Percentiles rank a stretch among this genome's conserved stretches.
These are phyloP conservation scores for Hymenotorrendiella dingleyae DNA, from an alignment of 2,329 filamentous ascomycete species.

Conservation along the genomic window DNA sequence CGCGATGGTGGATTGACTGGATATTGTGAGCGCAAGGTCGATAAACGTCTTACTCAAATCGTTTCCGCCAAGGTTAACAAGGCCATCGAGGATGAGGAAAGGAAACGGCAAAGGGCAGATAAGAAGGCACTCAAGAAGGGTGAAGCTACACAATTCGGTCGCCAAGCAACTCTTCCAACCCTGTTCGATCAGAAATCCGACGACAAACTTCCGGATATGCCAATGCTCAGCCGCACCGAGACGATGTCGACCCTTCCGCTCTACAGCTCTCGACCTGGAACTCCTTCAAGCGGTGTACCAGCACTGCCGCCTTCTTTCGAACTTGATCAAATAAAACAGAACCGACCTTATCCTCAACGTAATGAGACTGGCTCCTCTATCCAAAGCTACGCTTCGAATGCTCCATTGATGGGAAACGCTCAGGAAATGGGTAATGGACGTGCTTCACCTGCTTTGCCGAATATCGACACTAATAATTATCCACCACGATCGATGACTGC, in stretches of 20 bases:
- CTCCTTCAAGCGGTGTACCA: constrained; percentile 36
- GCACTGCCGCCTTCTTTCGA: constrained; percentile 42
- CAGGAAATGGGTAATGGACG: constrained; percentile 51
- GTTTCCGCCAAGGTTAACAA: constrained; percentile 84
- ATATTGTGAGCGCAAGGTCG: constrained; percentile 91
- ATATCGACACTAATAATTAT: constrained; percentile 19
- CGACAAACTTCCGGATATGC: constrained; percentile 52
- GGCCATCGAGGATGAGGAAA: constrained; percentile 73
- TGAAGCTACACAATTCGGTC: constrained; percentile 41
- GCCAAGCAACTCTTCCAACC: constrained; percentile 63
- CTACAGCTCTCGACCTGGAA: constrained; percentile 55
- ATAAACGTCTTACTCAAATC: constrained; percentile 75
- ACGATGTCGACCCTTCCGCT: constrained; percentile 56
- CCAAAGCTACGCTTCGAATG: constrained; percentile 57
- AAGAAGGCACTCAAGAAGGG: constrained; percentile 45
- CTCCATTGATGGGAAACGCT: constrained; percentile 55
- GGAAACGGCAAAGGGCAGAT: constrained; percentile 48
- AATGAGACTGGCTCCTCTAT: constrained; percentile 50
- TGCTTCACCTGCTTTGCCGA: constrained; percentile 23
- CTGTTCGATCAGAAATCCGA: constrained; percentile 46
- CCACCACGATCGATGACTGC: constrained; percentile 25
- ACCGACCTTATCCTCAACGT: constrained; percentile 42
- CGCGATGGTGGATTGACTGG: constrained; percentile 73
- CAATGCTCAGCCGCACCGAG: constrained; percentile 52
- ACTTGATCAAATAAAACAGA: constrained; percentile 47